Conservation (phyloP, 2,329 filamentous ascomycete genomes). For the Colletotrichum neosansevieriae region DNA sequence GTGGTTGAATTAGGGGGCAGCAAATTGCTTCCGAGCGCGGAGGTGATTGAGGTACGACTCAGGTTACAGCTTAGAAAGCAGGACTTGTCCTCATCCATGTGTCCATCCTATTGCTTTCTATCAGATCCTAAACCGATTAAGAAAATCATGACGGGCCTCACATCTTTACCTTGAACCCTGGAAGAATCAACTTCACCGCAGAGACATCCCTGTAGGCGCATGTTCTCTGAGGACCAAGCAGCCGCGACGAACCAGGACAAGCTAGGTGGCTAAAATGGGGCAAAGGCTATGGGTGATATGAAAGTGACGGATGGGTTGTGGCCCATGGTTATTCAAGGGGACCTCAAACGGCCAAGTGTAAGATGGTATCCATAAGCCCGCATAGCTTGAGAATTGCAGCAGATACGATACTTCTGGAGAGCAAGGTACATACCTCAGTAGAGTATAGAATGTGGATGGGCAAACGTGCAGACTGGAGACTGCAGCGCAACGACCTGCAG, state of each 20-base stretch:
- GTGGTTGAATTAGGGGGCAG: slow-evolving; percentile 9
- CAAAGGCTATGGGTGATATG: not conserved
- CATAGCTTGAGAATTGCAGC: no score
- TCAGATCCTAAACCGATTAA: slow-evolving; percentile 3
- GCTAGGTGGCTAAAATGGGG: slow-evolving; percentile 18
- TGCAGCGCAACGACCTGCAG: not conserved
- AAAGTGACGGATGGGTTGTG: slow-evolving; percentile 5
- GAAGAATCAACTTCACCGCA: not conserved
- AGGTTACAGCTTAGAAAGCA: slow-evolving; percentile 17
- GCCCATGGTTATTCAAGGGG: not conserved
- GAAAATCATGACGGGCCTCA: not conserved
- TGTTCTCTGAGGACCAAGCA: not conserved
- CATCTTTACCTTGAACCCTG: slow-evolving; percentile 9
- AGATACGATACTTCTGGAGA: not conserved
- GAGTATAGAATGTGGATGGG: not conserved
- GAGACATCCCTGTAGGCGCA: not conserved
- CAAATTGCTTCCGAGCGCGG: slow-evolving; percentile 16
- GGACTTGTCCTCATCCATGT: slow-evolving; percentile 6
- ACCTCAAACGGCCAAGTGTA: slow-evolving; percentile 10
- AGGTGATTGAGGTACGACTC: no score
- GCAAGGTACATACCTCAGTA: not conserved
- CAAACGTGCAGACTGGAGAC: slow-evolving; percentile 3
- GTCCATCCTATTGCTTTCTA: slow-evolving; percentile 1
- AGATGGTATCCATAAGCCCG: not conserved
- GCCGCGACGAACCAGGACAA: slow-evolving; percentile 24